Conservation (phyloP, 2,329 filamentous ascomycete genomes). For the Ophiobolus disseminans region DNA sequence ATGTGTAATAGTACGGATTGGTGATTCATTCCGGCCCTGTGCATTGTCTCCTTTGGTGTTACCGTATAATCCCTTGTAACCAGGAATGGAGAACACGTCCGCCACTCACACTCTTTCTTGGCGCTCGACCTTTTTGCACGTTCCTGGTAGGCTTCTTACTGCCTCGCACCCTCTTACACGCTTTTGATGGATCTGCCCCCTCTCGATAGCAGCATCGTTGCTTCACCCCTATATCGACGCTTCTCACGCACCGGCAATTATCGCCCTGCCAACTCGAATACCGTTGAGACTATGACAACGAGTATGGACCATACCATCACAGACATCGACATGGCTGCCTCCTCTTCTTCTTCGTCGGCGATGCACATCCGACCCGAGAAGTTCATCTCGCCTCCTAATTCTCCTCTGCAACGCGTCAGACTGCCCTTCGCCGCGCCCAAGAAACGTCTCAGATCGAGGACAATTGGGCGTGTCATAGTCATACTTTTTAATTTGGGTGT, state of each 20-base stretch:
- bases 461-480: not conserved
- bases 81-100: not conserved
- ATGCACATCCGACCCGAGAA: not conserved
- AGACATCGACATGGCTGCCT: not conserved
- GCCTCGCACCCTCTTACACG: not conserved
- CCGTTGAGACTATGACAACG: not conserved
- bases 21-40: not conserved
- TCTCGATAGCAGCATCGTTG: constrained; percentile 2
- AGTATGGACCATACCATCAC: too few relatives aligned
- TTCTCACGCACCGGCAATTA: not conserved
- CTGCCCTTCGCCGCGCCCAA: not conserved
- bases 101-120: not conserved
- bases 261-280: not conserved
- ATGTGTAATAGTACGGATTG: not conserved
- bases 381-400: not conserved
- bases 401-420: not conserved
- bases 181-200: not conserved
- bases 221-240: constrained; percentile 3
- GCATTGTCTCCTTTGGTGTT: not conserved
- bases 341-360: not conserved
- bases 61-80: not conserved
- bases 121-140: too few relatives aligned
- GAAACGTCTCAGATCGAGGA: not conserved
- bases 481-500: not conserved
- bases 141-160: too few relatives aligned